These are phyloP conservation scores for Cardamine chenopodiifolia DNA, from an alignment of 345 rosid genomes.

Conservation along the genomic window DNA sequence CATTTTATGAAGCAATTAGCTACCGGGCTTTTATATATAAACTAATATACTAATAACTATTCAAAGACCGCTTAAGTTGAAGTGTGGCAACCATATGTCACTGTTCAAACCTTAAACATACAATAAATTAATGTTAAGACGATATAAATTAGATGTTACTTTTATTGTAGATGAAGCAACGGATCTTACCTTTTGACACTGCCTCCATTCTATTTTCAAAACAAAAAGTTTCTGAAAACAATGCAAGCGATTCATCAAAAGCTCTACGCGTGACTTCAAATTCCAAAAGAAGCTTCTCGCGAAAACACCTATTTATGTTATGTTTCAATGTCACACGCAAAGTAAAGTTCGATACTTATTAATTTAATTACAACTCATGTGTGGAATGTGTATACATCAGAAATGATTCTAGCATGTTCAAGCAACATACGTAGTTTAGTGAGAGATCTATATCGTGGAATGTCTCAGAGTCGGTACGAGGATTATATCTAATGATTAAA, in stretches of 20 bases:
- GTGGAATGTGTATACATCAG: constrained; percentile 11
- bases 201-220: constrained; percentile 21
- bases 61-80: not conserved
- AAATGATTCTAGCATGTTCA: constrained; percentile 24
- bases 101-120: constrained; percentile 30
- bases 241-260: constrained; percentile 26
- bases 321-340: constrained; percentile 35
- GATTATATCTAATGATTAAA: not conserved
- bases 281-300: constrained; percentile 28
- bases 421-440: constrained; percentile 16
- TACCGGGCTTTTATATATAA: not conserved
- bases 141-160: not conserved
- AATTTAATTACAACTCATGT: not conserved
- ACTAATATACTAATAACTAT: not conserved
- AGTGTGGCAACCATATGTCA: not conserved
- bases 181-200: constrained; percentile 19
- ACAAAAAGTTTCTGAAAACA: constrained; percentile 36
- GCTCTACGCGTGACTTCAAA: constrained; percentile 4
- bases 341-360: constrained; percentile 12
- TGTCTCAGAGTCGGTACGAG: constrained; percentile 14
- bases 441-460: not conserved
- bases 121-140: not conserved
- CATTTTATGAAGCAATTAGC: not conserved
- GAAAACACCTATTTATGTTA: constrained; percentile 15
- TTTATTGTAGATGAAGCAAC: constrained; percentile 28